Conservation (phyloP, 2,329 filamentous ascomycete genomes). For the Macrophomina phaseolina region DNA sequence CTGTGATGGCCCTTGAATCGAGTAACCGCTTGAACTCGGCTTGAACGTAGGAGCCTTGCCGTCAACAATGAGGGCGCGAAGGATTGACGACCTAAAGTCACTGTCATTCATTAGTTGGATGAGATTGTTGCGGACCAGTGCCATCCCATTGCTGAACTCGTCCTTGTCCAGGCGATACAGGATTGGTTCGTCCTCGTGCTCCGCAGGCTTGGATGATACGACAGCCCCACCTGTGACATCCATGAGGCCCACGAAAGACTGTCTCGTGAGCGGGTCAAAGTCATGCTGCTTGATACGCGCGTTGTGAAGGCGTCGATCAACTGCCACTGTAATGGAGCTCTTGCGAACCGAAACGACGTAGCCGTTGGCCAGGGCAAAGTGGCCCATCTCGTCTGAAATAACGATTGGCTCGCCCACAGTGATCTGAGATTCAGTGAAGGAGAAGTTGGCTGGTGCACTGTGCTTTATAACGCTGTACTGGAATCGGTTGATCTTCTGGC, state of each 20-base stretch:
- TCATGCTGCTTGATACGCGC: conserved; percentile 75
- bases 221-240: conserved; percentile 61
- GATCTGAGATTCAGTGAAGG: conserved; percentile 90
- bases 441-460: conserved; percentile 66
- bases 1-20: conserved; percentile 59
- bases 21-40: conserved; percentile 66
- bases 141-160: conserved; percentile 98
- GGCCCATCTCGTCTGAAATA: conserved; percentile 92
- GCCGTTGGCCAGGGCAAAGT: conserved; percentile 92
- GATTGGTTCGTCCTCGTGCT: conserved; percentile 57
- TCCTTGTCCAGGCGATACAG: conserved; percentile 93
- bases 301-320: conserved; percentile 89
- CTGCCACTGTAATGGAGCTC: conserved; percentile 80
- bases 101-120: conserved; percentile 88
- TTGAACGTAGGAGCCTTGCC: conserved; percentile 76
- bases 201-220: conserved; percentile 45
- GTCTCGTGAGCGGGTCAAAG: conserved; percentile 78
- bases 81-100: conserved; percentile 70
- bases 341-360: conserved; percentile 81
- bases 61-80: conserved; percentile 82
- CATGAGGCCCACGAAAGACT: conserved; percentile 91
- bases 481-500: conserved; percentile 87
- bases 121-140: conserved; percentile 89
- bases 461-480: conserved; percentile 84
- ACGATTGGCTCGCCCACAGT: conserved; percentile 88